A percentile compares a stretch with the other conserved stretches of the same genome.
phyloP scores from a whole-genome alignment of 2,329 filamentous ascomycete genomes.

The Hymenoscyphus repandus region DNA sequence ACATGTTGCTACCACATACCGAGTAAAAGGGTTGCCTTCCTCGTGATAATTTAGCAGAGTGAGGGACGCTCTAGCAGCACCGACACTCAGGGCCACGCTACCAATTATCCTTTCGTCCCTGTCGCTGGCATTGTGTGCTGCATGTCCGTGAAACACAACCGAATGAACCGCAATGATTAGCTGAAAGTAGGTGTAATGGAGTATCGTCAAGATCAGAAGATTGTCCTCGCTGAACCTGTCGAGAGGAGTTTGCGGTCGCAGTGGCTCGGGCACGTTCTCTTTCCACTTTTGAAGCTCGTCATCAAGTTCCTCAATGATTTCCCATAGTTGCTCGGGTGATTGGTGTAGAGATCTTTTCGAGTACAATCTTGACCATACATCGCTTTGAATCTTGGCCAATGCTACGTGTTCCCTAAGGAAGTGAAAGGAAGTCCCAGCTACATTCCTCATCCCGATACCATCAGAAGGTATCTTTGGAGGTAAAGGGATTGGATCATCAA shows the following conservation, averaged over 20 bases:
- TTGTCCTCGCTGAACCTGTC: background rate
- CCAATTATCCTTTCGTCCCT: conserved; percentile 10
- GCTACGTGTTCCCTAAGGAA: conserved; percentile 8
- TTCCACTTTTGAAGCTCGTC: conserved; percentile 14
- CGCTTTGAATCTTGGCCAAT: conserved; percentile 7
- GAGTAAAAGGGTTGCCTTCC: conserved; percentile 11
- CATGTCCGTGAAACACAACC: conserved; percentile 12
- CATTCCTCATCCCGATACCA: background rate
- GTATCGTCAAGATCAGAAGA: conserved; percentile 10
- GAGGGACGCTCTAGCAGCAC: conserved; percentile 14
- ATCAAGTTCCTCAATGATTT: conserved; percentile 11
- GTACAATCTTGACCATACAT: background rate
- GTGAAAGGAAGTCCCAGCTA: conserved; percentile 2
- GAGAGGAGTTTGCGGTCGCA: conserved; percentile 5
- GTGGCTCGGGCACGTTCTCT: conserved; percentile 8
- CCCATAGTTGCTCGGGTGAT: conserved; percentile 7
- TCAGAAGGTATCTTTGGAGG: conserved; percentile 3
- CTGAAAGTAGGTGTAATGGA: conserved; percentile 16
- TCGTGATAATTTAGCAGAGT: conserved; percentile 13
- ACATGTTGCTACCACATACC: conserved; percentile 4
- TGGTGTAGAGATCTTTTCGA: conserved; percentile 2
- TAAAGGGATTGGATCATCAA: background rate
- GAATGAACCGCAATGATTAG: conserved; percentile 14
- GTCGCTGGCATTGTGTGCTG: background rate
- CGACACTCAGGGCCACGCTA: conserved; percentile 14